Conservation (phyloP, 179 eudicot genomes). For the Drosera spatulata region DNA sequence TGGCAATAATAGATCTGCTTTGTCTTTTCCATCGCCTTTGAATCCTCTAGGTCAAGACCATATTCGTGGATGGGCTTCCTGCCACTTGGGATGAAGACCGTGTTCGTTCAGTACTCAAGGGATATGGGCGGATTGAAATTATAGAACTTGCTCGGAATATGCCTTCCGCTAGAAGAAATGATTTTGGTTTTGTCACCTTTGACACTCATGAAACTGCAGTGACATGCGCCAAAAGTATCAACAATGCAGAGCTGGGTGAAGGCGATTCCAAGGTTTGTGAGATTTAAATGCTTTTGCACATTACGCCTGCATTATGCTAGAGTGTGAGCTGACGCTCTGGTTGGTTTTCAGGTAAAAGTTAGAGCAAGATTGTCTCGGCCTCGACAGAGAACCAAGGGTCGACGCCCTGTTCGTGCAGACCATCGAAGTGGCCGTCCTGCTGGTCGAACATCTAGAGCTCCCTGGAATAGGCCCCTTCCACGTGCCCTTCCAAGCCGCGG, state of each 20-base stretch:
- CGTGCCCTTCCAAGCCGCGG: slow-evolving; percentile 50
- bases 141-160: slow-evolving; percentile 97
- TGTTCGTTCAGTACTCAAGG: slow-evolving; percentile 58
- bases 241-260: slow-evolving; percentile 83
- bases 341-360: slow-evolving; percentile 53
- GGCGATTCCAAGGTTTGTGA: slow-evolving; percentile 62
- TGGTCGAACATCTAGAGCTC: slow-evolving; percentile 41
- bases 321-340: background rate
- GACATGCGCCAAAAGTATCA: slow-evolving; percentile 74
- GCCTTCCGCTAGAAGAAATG: slow-evolving; percentile 96
- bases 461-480: slow-evolving; percentile 66
- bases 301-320: too few species aligned
- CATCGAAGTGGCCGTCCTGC: slow-evolving; percentile 35
- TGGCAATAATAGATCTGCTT: too few species aligned
- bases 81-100: slow-evolving; percentile 95
- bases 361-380: slow-evolving; percentile 94
- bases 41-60: slow-evolving; percentile 71
- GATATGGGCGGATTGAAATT: slow-evolving; percentile 66
- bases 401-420: slow-evolving; percentile 46
- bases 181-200: slow-evolving; percentile 90
- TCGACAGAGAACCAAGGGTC: slow-evolving; percentile 74
- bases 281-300: too few species aligned
- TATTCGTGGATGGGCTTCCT: slow-evolving; percentile 82
- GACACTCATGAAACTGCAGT: slow-evolving; percentile 86
- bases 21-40: too few species aligned